Base-by-base conservation (phyloP, 73 alveolate species). In the Uronychia binucleata region DNA sequence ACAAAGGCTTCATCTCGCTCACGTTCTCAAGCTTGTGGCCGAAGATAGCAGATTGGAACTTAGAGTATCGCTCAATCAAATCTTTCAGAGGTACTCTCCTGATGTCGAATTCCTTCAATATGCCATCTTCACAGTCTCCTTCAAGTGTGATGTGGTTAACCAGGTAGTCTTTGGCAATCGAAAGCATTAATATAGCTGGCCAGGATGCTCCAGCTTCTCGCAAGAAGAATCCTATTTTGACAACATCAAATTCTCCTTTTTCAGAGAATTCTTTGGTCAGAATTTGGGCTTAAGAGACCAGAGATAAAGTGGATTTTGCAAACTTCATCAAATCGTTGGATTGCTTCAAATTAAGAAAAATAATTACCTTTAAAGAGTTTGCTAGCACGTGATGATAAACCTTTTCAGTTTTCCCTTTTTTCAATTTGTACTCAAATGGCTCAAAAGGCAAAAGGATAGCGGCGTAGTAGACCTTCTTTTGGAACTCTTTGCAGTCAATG, bases 1-100 rank as follows among this genome's bases (percentile, higher is more conserved):
- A 82, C 60, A 94, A 27, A 1, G 99, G 97, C 79, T 91, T 96
- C 76, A 94, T 57, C 80, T 77, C 77, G 85, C 91, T 95, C 29
- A 90, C 80, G 33, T 87, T 92, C 25, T 87, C 85, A 74, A 96
- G 77, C 34, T 90, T 74, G 46, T 90, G 90, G 19, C 76, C 86
- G 1, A 46, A 27, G 33, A 96, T 91, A 57, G 60, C 74, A 78
- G 57, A 75, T 78, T 88, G 80, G 80, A 92, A 84, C 11, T 77
- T 60, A 59, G 67, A 79, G 82, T 79, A 83, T 86, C 92, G 92
- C 29, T 81, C 67, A 25, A 91, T 75, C 13, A 86, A 77, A 29
- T 83, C 75, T 27, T 57, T 0, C 0, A 77, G 59, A 0, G 28
- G 34, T 35, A 59, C 58, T 67, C 29, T 75, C 29, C 33, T 67